Evolutionary conservation across 805 yeast genomes (phyloP).

Genomic region (Saccharomycopsis selenospora): DNA sequence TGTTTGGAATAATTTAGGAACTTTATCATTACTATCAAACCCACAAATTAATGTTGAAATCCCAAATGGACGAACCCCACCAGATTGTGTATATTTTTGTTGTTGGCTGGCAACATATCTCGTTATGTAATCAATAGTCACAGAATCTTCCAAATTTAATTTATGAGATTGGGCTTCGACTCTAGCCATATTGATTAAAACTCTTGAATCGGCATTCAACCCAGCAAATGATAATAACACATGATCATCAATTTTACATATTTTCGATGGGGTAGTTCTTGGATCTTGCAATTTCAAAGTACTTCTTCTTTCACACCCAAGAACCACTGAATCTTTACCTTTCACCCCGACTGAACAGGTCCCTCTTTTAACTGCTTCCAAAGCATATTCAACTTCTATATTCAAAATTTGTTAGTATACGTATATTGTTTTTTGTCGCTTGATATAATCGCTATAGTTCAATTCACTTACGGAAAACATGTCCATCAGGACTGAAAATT

Average conservation of each 20-base stretch:
- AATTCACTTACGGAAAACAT: conserved; percentile 72
- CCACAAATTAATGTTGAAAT: conserved; percentile 94
- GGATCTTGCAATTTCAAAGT: conserved; percentile 94
- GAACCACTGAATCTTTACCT: conserved; percentile 79
- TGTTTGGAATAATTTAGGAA: conserved; percentile 84
- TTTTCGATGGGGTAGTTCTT: conserved; percentile 90
- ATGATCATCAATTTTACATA: conserved; percentile 85
- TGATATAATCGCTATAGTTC: neutral
- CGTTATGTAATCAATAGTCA: conserved; percentile 83
- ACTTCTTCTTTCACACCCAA: conserved; percentile 95
- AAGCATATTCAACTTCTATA: conserved; percentile 88
- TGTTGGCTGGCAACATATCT: conserved; percentile 96
- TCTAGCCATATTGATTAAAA: conserved; percentile 89
- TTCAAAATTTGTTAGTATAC: conserved; percentile 20
- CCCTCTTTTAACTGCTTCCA: conserved; percentile 96
- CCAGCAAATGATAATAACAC: conserved; percentile 94
- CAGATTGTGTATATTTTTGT: conserved; percentile 93
- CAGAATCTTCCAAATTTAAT: conserved; percentile 92
- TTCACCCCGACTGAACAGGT: conserved; percentile 97
- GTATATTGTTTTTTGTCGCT: neutral
- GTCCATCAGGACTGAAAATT: conserved; percentile 98
- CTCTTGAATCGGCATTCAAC: conserved; percentile 95
- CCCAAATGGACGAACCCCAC: conserved; percentile 98
- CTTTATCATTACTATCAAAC: conserved; percentile 76
- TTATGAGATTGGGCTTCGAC: conserved; percentile 94